Evolutionary conservation across 305 asterid genomes (phyloP).

Genomic region (Caryopteris hybrid): DNA sequence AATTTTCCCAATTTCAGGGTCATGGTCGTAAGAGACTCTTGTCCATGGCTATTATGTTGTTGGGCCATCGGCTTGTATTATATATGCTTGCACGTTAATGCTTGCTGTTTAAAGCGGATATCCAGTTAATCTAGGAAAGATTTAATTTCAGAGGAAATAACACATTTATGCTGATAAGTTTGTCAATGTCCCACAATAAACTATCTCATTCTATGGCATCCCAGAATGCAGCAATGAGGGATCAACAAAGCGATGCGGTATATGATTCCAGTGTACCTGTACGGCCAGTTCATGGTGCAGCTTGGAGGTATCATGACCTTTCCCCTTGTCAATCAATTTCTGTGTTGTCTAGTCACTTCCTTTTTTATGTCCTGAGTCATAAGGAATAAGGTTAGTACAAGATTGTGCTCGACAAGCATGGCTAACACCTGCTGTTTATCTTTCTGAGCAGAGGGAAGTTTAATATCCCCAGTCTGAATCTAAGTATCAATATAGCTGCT

Average conservation of each 20-base stretch:
- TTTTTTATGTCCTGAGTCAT: slow-evolving; percentile 10
- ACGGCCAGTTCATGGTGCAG: slow-evolving; percentile 26
- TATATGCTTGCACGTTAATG: background rate
- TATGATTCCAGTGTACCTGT: slow-evolving; percentile 15
- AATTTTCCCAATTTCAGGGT: background rate
- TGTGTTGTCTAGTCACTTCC: slow-evolving; percentile 1
- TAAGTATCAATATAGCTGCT: slow-evolving; percentile 32
- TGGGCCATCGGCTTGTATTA: background rate
- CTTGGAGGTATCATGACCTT: slow-evolving; percentile 34
- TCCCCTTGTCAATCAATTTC: background rate
- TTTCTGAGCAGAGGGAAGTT: slow-evolving; percentile 47
- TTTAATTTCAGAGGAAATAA: background rate
- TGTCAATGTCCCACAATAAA: background rate
- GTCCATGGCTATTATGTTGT: background rate
- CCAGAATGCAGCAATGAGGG: slow-evolving; percentile 26
- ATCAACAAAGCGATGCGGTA: slow-evolving; percentile 7
- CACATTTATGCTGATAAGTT: background rate
- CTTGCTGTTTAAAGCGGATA: background rate
- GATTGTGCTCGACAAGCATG: slow-evolving; percentile 7
- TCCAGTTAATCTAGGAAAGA: background rate
- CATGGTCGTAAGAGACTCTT: background rate
- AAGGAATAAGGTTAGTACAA: background rate
- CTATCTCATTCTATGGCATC: background rate
- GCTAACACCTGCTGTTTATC: slow-evolving; percentile 11
- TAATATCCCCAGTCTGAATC: slow-evolving; percentile 24